These are phyloP conservation scores for Saturnispora ahearnii DNA, from an alignment of 805 yeast species.

Conservation along the genomic window DNA sequence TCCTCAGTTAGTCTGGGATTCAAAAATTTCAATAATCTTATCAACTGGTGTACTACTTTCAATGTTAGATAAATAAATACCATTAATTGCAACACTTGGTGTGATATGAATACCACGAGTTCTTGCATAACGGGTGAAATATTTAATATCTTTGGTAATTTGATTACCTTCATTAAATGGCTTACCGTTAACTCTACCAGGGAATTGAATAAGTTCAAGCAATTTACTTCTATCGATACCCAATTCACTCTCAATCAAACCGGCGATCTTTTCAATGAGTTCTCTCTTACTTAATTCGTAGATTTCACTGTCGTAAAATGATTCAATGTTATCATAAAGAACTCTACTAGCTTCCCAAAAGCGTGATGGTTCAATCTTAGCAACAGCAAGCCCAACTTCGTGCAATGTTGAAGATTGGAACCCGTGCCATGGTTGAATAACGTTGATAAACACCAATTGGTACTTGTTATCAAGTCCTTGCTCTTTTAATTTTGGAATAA, in stretches of 20 bases:
- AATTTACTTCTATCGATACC: constrained; percentile 24
- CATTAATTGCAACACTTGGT: constrained; percentile 69
- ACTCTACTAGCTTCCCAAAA: constrained; percentile 51
- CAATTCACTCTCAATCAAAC: constrained; percentile 29
- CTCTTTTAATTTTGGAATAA: constrained; percentile 43
- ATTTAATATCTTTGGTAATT: constrained; percentile 56
- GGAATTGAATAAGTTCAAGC: constrained; percentile 13
- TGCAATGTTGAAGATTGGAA: constrained; percentile 50
- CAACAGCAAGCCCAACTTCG: constrained; percentile 66
- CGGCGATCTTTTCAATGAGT: constrained; percentile 44
- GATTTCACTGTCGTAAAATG: constrained; percentile 55
- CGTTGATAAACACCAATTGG: constrained; percentile 58
- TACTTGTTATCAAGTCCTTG: constrained; percentile 38
- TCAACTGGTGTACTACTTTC: constrained; percentile 53
- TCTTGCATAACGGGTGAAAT: constrained; percentile 63
- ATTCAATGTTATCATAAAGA: constrained; percentile 45
- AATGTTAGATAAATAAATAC: constrained; percentile 47
- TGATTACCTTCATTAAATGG: constrained; percentile 50
- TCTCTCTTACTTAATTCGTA: constrained; percentile 46
- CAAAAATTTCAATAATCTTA: constrained; percentile 34
- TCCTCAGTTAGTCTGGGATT: constrained; percentile 15
- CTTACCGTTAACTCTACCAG: constrained; percentile 21
- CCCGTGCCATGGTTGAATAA: constrained; percentile 90
- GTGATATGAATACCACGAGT: constrained; percentile 79
- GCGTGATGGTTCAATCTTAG: constrained; percentile 41